phyloP scores from a whole-genome alignment of 1,284 basidiomycete genomes.

The Tremellales sp. region DNA sequence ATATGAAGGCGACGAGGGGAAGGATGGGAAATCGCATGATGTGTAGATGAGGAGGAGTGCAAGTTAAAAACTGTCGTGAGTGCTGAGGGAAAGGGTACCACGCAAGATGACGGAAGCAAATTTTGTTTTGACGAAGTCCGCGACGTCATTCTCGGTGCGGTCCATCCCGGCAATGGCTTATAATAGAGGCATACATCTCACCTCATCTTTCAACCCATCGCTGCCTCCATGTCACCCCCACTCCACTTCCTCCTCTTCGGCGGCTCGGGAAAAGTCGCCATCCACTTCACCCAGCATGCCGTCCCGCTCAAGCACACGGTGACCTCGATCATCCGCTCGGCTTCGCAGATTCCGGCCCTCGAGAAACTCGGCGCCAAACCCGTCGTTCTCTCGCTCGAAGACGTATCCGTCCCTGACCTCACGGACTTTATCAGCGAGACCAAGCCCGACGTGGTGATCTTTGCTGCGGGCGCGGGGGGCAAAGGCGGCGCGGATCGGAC shows the following conservation, averaged over 20 bases:
- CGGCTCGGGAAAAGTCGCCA: constrained; percentile 52
- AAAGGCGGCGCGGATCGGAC: constrained; percentile 62
- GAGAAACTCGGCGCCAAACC: constrained; percentile 54
- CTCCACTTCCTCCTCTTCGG: constrained; percentile 39
- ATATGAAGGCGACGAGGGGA: background rate
- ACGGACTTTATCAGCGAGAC: constrained; percentile 53
- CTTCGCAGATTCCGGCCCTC: constrained; percentile 54
- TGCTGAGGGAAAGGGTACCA: background rate
- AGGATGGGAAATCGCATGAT: background rate
- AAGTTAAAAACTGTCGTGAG: background rate
- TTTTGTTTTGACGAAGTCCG: too few species aligned
- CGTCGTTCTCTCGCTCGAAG: constrained; percentile 60
- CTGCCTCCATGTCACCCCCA: background rate
- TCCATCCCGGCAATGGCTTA: background rate
- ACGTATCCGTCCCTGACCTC: constrained; percentile 54
- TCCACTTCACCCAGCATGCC: constrained; percentile 56
- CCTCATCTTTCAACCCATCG: background rate
- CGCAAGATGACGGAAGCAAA: background rate
- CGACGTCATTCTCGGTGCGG: too few species aligned
- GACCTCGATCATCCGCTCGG: constrained; percentile 59
- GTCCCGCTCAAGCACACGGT: constrained; percentile 50
- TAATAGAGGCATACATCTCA: background rate
- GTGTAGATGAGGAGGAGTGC: background rate
- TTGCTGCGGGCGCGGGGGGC: constrained; percentile 65
- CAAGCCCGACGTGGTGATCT: constrained; percentile 59